Percentiles rank a stretch among this genome's conserved stretches.
Conservation (phyloP, 2,329 filamentous ascomycete species). For the Sclerotiophoma versabilis region DNA sequence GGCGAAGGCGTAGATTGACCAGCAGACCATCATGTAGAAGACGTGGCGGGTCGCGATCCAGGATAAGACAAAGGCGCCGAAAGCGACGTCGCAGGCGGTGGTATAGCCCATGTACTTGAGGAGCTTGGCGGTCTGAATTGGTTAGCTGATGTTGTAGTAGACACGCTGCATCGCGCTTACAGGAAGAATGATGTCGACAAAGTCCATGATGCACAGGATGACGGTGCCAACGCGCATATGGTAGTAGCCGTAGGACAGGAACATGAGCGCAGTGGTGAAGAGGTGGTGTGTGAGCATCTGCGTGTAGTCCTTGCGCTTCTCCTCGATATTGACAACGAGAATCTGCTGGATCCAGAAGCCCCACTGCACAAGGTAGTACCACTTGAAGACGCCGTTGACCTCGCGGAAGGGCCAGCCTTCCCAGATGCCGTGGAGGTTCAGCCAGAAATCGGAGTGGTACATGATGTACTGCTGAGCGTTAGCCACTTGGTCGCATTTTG, state of each 20-base stretch:
- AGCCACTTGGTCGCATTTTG: conserved; percentile 7
- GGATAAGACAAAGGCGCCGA: conserved; percentile 82
- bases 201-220: conserved; percentile 90
- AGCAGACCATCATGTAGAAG: conserved; percentile 79
- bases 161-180: conserved; percentile 54
- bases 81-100: conserved; percentile 79
- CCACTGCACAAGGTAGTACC: conserved; percentile 88
- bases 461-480: conserved; percentile 72
- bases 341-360: conserved; percentile 96
- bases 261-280: conserved; percentile 82
- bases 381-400: conserved; percentile 77
- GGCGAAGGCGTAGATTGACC: conserved; percentile 76
- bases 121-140: conserved; percentile 78
- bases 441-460: conserved; percentile 77
- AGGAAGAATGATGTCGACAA: conserved; percentile 86
- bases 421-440: conserved; percentile 82
- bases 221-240: conserved; percentile 87
- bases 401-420: conserved; percentile 82
- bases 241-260: conserved; percentile 83
- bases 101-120: conserved; percentile 87
- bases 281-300: conserved; percentile 97
- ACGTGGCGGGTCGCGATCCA: conserved; percentile 88
- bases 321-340: conserved; percentile 91
- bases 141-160: conserved; percentile 15
- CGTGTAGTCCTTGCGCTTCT: conserved; percentile 90